These are phyloP conservation scores for Mrakia hoshinonis DNA, from an alignment of 768 basidiomycete genomes.

Conservation along the genomic window DNA sequence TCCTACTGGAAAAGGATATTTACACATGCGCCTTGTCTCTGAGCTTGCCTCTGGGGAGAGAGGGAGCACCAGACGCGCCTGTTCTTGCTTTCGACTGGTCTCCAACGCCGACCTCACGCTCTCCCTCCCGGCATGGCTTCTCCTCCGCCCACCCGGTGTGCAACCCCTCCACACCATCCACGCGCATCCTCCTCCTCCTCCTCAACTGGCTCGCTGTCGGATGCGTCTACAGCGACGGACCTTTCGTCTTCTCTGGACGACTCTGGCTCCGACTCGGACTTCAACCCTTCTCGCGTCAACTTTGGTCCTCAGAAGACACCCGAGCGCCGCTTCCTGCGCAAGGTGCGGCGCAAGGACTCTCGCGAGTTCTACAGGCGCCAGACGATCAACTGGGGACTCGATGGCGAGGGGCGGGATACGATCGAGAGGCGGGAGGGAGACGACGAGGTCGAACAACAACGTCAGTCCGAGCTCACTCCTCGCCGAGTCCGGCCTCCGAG, in stretches of 20 bases:
- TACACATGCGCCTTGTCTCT: no score
- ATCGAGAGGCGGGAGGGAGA: constrained; percentile 16
- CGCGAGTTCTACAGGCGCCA: constrained; percentile 24
- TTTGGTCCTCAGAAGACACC: constrained; percentile 22
- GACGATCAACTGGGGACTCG: constrained; percentile 18
- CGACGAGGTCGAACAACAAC: constrained; percentile 4
- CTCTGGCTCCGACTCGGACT: constrained; percentile 24
- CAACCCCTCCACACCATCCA: background rate
- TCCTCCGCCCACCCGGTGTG: background rate
- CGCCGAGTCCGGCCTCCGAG: background rate
- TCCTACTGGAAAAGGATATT: no score
- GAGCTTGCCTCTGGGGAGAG: no score
- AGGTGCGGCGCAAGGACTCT: constrained; percentile 22
- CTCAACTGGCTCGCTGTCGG: background rate
- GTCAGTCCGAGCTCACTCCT: background rate
- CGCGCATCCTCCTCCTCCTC: background rate
- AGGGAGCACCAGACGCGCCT: no score
- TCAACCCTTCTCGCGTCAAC: constrained; percentile 20
- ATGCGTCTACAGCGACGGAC: background rate
- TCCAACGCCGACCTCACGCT: background rate
- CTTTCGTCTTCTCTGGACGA: constrained; percentile 2
- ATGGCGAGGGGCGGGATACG: background rate
- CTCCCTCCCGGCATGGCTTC: background rate
- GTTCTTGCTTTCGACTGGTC: no score
- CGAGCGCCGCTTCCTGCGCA: constrained; percentile 13